phyloP scores from a whole-genome alignment of 169 alveolate genomes.

The Perkinsus chesapeaki region DNA sequence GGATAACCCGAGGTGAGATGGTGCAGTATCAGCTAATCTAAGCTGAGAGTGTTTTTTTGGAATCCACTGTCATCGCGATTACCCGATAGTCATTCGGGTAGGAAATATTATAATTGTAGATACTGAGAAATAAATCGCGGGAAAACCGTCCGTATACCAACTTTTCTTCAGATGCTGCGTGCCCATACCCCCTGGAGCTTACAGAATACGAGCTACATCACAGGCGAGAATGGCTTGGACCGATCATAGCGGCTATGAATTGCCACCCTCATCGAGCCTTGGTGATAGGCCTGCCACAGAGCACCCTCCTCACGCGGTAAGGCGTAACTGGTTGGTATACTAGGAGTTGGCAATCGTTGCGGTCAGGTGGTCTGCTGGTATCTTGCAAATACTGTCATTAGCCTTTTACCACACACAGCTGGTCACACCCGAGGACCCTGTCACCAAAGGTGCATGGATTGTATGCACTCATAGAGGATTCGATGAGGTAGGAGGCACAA shows the following conservation, averaged over 20 bases:
- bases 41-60: not conserved
- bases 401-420: not conserved
- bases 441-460: not conserved
- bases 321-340: not conserved
- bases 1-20: not conserved
- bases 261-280: not conserved
- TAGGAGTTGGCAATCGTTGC: not conserved
- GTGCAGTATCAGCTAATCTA: not conserved
- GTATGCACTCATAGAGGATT: not conserved
- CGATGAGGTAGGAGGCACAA: not conserved
- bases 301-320: not conserved
- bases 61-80: no score
- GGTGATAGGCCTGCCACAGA: not conserved
- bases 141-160: no score
- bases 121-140: no score
- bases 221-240: not conserved
- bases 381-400: not conserved
- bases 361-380: not conserved
- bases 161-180: not conserved
- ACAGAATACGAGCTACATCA: not conserved
- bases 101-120: no score
- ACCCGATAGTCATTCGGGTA: no score
- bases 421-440: not conserved
- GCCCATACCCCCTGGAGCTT: not conserved
- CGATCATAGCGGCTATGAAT: not conserved